These are phyloP conservation scores for Podospora australis DNA, from an alignment of 495 filamentous ascomycete genomes.

Conservation along the genomic window DNA sequence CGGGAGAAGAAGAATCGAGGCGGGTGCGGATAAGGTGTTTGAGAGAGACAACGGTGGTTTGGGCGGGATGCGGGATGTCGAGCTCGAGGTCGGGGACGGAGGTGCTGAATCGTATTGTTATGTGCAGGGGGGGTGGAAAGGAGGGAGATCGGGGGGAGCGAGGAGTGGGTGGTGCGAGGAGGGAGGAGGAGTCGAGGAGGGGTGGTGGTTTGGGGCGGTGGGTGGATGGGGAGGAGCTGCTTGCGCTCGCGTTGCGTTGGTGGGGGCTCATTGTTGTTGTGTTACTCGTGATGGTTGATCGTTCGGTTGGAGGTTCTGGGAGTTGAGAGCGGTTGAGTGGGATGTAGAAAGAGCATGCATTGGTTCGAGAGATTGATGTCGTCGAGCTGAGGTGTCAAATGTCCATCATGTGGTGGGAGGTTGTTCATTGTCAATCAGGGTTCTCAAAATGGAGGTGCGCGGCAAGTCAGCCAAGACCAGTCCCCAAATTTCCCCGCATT, in stretches of 20 bases:
- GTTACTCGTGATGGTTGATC: neutral
- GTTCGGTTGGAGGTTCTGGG: no score
- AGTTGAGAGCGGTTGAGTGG: no score
- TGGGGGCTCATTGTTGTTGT: constrained; percentile 14
- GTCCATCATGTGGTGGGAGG: no score
- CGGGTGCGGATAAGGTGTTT: constrained; percentile 74
- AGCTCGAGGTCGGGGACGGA: constrained; percentile 77
- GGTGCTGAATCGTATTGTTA: constrained; percentile 84
- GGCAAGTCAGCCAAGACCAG: constrained; percentile 5
- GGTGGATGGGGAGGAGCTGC: constrained; percentile 8
- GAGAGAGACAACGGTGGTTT: constrained; percentile 65
- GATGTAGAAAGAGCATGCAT: no score
- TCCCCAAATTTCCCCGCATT: constrained; percentile 18
- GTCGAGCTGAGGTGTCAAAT: no score
- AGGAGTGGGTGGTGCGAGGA: constrained; percentile 9
- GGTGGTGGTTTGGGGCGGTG: neutral
- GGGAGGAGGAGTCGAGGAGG: constrained; percentile 5
- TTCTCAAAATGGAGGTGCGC: neutral
- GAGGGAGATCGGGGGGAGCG: neutral
- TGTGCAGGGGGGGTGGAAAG: constrained; percentile 44
- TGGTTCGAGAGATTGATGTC: no score
- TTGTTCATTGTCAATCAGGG: neutral
- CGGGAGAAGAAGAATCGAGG: constrained; percentile 58
- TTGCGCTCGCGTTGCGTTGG: constrained; percentile 1
- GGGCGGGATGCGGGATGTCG: constrained; percentile 57